Conservation (phyloP, 2,329 filamentous ascomycete species). For the Alternaria metachromatica region DNA sequence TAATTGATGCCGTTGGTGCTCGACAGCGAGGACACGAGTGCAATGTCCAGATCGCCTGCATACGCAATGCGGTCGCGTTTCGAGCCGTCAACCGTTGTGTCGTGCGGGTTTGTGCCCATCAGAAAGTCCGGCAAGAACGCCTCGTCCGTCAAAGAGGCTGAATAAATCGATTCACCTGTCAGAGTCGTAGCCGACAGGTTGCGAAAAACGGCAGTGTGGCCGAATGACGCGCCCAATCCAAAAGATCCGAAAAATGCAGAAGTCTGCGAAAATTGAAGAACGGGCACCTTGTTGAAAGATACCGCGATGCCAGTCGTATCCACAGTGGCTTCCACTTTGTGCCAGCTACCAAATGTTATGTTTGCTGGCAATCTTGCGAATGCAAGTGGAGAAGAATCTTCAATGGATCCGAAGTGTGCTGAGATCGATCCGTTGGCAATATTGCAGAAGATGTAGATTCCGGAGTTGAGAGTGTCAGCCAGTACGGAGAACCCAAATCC, state of each 20-base stretch:
- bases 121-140: conserved; percentile 44
- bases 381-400: conserved; percentile 11
- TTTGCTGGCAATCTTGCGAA: conserved; percentile 17
- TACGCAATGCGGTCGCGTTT: conserved; percentile 24
- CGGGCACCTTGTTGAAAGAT: not conserved
- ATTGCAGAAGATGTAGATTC: not conserved
- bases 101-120: conserved; percentile 43
- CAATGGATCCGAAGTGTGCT: not conserved
- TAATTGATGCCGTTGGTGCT: not conserved
- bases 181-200: not conserved
- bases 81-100: conserved; percentile 47
- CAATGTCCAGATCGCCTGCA: not conserved
- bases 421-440: not conserved
- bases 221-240: not conserved
- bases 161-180: not conserved
- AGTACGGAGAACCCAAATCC: not conserved
- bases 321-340: not conserved
- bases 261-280: not conserved
- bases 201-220: not conserved
- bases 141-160: conserved; percentile 26
- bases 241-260: not conserved
- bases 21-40: not conserved
- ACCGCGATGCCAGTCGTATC: not conserved
- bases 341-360: not conserved
- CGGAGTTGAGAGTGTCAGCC: not conserved